These are phyloP conservation scores for Poa annua DNA, from an alignment of 176 grass and related monocot species.

Conservation along the genomic window DNA sequence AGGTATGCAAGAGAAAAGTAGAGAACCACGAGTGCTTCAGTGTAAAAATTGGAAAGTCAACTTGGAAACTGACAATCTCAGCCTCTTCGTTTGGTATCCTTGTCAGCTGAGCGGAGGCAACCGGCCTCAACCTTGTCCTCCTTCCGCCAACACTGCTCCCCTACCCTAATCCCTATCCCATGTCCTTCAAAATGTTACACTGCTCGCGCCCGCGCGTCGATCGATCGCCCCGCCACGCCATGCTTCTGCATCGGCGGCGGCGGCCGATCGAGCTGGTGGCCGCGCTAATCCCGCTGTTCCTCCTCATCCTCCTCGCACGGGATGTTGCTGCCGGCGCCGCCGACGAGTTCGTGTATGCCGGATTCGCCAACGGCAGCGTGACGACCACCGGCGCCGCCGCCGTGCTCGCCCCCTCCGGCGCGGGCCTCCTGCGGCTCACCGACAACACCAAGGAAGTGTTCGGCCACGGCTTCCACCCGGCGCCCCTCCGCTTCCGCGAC, in stretches of 20 bases:
- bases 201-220: background rate
- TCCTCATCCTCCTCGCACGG: background rate
- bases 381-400: slow-evolving; percentile 40
- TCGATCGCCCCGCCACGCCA: background rate
- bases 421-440: slow-evolving; percentile 64
- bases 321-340: background rate
- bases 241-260: background rate
- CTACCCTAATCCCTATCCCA: background rate
- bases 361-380: slow-evolving; percentile 49
- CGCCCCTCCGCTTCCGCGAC: slow-evolving; percentile 46
- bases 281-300: slow-evolving; percentile 18
- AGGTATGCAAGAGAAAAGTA: no score
- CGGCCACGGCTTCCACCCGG: slow-evolving; percentile 60
- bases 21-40: no score
- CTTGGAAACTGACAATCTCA: background rate
- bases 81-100: background rate
- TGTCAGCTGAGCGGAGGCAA: background rate
- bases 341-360: slow-evolving; percentile 40
- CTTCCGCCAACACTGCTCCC: background rate
- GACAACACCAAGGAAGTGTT: slow-evolving; percentile 58
- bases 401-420: slow-evolving; percentile 34
- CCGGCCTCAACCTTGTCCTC: background rate
- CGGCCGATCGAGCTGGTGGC: background rate
- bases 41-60: background rate
- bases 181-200: no score